These are phyloP conservation scores for Penicillium olsonii DNA, from an alignment of 2,329 filamentous ascomycete species.

Conservation along the genomic window DNA sequence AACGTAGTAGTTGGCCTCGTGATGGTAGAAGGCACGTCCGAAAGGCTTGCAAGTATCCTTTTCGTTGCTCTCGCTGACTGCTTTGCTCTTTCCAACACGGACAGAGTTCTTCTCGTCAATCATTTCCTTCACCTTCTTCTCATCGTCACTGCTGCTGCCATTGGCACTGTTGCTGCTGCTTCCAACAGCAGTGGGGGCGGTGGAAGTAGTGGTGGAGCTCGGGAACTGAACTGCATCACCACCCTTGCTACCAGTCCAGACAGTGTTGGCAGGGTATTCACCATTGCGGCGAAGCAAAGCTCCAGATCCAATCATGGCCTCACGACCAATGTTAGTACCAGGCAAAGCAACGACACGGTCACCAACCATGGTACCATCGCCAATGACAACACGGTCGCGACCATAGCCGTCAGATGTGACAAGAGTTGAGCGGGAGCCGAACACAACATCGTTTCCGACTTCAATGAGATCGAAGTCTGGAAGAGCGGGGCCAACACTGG, in stretches of 20 bases:
- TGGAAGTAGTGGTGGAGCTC: slow-evolving; percentile 12
- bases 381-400: slow-evolving; percentile 51
- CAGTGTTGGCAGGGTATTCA: slow-evolving; percentile 48
- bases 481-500: slow-evolving; percentile 56
- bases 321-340: slow-evolving; percentile 52
- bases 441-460: slow-evolving; percentile 61
- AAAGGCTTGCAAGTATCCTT: slow-evolving; percentile 48
- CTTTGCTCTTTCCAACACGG: neutral
- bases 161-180: slow-evolving; percentile 11
- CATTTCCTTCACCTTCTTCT: slow-evolving; percentile 2
- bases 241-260: slow-evolving; percentile 56
- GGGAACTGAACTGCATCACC: slow-evolving; percentile 53
- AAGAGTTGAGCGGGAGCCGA: slow-evolving; percentile 57
- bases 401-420: slow-evolving; percentile 56
- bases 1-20: slow-evolving; percentile 54
- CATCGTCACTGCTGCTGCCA: slow-evolving; percentile 11
- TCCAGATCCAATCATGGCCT: slow-evolving; percentile 57
- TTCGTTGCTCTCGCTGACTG: slow-evolving; percentile 1
- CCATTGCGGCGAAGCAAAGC: slow-evolving; percentile 52
- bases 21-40: slow-evolving; percentile 58
- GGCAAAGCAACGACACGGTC: slow-evolving; percentile 57
- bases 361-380: slow-evolving; percentile 57
- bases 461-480: slow-evolving; percentile 58
- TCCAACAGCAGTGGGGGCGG: slow-evolving; percentile 14
- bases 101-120: neutral